A percentile compares a stretch with the other conserved stretches of the same genome.
phyloP scores from a whole-genome alignment of 345 rosid species.

The Cardiospermum halicacabum region DNA sequence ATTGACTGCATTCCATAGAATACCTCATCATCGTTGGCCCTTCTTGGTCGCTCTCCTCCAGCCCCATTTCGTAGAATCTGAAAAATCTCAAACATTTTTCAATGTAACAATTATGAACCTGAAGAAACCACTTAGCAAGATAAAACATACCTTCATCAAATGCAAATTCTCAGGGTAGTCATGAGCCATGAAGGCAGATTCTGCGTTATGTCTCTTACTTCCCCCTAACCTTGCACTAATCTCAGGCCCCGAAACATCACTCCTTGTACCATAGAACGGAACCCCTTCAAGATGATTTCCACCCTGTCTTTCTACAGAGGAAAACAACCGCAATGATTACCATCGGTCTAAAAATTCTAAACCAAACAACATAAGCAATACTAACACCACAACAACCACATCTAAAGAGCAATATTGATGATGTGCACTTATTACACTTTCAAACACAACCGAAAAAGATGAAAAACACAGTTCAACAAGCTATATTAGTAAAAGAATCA shows the following conservation, averaged over 20 bases:
- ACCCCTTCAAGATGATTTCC: conserved; percentile 79
- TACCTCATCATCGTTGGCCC: conserved; percentile 51
- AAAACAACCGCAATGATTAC: conserved; percentile 25
- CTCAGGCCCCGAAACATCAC: conserved; percentile 60
- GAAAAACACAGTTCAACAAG: not conserved
- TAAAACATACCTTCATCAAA: conserved; percentile 64
- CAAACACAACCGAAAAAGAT: not conserved
- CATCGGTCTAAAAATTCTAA: conserved; percentile 9
- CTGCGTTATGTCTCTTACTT: conserved; percentile 74
- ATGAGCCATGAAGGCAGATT: conserved; percentile 56
- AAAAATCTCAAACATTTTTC: conserved; percentile 9
- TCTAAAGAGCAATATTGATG: too few relatives aligned
- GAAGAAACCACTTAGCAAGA: not conserved
- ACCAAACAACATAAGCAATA: conserved; percentile 9
- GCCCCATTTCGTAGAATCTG: conserved; percentile 68
- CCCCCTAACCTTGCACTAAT: conserved; percentile 58
- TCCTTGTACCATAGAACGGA: conserved; percentile 69
- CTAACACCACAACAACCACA: not conserved
- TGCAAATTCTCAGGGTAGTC: conserved; percentile 69
- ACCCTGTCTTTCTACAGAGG: conserved; percentile 51
- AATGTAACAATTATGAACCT: conserved; percentile 1
- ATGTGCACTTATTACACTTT: too few relatives aligned
- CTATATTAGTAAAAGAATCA: conserved; percentile 7
- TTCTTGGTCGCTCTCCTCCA: conserved; percentile 42
- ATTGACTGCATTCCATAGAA: conserved; percentile 35